Percentiles rank a stretch among this genome's conserved stretches.
Evolutionary conservation across 768 basidiomycete genomes (phyloP).

Genomic region (Pluteus cervinus): DNA sequence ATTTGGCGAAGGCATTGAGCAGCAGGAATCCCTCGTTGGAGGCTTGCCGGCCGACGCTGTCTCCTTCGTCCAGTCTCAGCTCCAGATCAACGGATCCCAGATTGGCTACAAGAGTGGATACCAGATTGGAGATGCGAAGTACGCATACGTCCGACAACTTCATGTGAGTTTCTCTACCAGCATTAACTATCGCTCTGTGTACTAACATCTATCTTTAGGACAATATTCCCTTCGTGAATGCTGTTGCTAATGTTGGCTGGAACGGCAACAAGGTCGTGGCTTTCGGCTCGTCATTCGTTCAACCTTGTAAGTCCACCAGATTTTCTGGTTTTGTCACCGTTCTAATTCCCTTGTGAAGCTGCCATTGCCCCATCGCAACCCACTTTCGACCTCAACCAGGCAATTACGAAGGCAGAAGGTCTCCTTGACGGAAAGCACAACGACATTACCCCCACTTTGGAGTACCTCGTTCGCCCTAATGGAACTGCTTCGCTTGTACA

Average conservation of each 20-base stretch:
- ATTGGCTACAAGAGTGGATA: neutral
- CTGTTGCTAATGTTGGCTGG: constrained; percentile 1
- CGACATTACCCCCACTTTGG: constrained; percentile 26
- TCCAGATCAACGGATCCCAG: neutral
- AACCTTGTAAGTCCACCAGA: constrained; percentile 16
- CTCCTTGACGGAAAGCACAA: constrained; percentile 28
- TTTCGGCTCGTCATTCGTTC: constrained; percentile 35
- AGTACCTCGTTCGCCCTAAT: constrained; percentile 32
- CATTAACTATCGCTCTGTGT: neutral
- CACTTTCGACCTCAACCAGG: constrained; percentile 23
- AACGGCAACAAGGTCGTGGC: constrained; percentile 21
- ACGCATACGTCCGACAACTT: neutral
- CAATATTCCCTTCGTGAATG: constrained; percentile 2
- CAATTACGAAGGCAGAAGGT: constrained; percentile 27
- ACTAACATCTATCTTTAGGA: neutral
- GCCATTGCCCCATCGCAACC: constrained; percentile 25
- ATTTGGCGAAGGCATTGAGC: no score
- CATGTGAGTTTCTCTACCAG: neutral
- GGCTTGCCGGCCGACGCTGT: no score
- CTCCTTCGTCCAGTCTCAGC: no score
- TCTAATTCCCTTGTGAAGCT: constrained; percentile 4
- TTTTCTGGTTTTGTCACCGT: neutral
- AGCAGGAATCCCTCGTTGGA: no score
- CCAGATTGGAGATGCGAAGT: neutral
- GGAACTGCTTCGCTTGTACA: constrained; percentile 33